Evolutionary conservation across 345 rosid genomes (phyloP).

Genomic region (Nasturtium officinale): DNA sequence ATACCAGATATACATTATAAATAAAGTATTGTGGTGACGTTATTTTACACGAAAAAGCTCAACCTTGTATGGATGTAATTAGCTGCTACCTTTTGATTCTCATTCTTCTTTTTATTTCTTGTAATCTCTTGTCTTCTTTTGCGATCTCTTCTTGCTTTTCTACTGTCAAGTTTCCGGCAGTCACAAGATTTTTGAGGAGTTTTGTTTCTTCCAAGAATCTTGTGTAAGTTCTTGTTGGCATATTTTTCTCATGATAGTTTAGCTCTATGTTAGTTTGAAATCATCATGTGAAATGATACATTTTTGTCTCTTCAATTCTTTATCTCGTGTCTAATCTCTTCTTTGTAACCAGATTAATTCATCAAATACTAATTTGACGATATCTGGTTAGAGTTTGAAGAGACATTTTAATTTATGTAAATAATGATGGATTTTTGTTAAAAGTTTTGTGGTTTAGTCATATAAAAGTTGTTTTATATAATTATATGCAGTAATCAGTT

Average conservation of each 20-base stretch:
- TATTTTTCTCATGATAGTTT: conserved; percentile 22
- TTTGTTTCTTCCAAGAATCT: conserved; percentile 37
- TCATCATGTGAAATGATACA: conserved; percentile 38
- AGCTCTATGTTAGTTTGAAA: conserved; percentile 4
- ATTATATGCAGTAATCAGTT: conserved; percentile 11
- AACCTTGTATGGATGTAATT: conserved; percentile 30
- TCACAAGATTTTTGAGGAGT: conserved; percentile 33
- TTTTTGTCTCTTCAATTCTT: conserved; percentile 27
- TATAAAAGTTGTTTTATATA: neutral
- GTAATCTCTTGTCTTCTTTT: conserved; percentile 30
- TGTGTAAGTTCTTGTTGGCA: conserved; percentile 38
- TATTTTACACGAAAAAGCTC: conserved; percentile 22
- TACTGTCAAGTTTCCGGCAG: conserved; percentile 37
- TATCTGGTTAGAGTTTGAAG: conserved; percentile 7
- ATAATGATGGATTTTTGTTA: neutral
- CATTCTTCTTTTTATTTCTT: conserved; percentile 13
- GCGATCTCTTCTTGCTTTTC: conserved; percentile 32
- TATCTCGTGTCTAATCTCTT: neutral
- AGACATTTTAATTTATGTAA: neutral
- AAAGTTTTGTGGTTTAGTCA: neutral
- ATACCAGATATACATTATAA: conserved; percentile 30
- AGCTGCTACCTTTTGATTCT: conserved; percentile 23
- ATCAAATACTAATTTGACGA: neutral
- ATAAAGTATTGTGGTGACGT: conserved; percentile 31
- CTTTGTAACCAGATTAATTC: neutral